Evolutionary conservation across 768 basidiomycete species (phyloP).

Genomic region (Termitomyces bulborhizus): DNA sequence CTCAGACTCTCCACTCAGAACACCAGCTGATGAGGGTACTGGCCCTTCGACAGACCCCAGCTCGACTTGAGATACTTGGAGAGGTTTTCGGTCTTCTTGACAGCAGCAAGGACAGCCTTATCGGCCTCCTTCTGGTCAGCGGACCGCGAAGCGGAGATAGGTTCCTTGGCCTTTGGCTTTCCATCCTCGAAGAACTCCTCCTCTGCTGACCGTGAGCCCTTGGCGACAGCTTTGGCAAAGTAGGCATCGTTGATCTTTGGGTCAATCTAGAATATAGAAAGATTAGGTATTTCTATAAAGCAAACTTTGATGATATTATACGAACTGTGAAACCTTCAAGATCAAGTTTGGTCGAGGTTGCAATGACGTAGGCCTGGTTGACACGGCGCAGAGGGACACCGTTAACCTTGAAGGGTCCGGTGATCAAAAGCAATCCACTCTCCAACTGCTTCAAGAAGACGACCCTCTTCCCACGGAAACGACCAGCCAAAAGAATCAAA

Average conservation of each 20-base stretch:
- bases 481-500: constrained; percentile 94
- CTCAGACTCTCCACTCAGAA: constrained; percentile 49
- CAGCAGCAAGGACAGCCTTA: constrained; percentile 67
- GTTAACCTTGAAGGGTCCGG: constrained; percentile 97
- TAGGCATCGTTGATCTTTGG: constrained; percentile 92
- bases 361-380: constrained; percentile 98
- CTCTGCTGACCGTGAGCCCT: constrained; percentile 78
- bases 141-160: constrained; percentile 81
- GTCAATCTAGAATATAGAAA: constrained; percentile 49
- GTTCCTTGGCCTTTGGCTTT: constrained; percentile 84
- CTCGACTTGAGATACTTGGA: constrained; percentile 88
- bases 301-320: constrained; percentile 11
- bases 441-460: constrained; percentile 96
- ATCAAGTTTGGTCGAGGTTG: constrained; percentile 93
- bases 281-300: background rate
- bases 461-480: constrained; percentile 97
- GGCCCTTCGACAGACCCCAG: constrained; percentile 95
- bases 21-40: constrained; percentile 90
- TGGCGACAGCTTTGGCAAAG: constrained; percentile 76
- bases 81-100: constrained; percentile 89
- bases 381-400: constrained; percentile 97
- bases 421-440: constrained; percentile 89
- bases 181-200: constrained; percentile 96
- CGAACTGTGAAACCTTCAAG: constrained; percentile 67
- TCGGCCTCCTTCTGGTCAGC: constrained; percentile 90